phyloP scores from a whole-genome alignment of 306 rosid species.

The Prosopis cineraria region DNA sequence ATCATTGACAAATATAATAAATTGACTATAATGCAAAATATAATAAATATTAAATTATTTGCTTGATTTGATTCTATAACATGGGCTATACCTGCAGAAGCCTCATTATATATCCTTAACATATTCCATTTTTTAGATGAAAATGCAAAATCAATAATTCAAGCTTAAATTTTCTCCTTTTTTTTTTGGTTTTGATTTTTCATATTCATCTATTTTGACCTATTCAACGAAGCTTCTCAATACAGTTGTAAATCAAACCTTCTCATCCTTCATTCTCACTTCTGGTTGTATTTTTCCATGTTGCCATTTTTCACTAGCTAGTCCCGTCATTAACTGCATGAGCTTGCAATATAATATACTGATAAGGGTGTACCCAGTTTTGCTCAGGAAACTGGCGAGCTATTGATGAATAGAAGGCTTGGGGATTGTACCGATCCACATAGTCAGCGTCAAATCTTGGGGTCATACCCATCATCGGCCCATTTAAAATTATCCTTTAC shows the following conservation, averaged over 20 bases:
- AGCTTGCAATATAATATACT: not conserved
- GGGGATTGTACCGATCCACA: conserved; percentile 19
- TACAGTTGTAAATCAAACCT: not conserved
- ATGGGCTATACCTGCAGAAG: too few species aligned
- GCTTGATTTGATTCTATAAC: too few species aligned
- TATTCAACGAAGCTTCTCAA: not conserved
- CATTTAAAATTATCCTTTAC: conserved; percentile 50
- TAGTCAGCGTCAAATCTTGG: too few species aligned
- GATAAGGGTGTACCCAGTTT: not conserved
- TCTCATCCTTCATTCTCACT: not conserved
- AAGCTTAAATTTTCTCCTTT: not conserved
- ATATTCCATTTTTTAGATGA: not conserved
- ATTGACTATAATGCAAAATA: too few species aligned
- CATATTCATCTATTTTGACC: not conserved
- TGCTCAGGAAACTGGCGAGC: conserved; percentile 37
- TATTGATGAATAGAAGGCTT: conserved; percentile 48
- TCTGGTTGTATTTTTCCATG: not conserved
- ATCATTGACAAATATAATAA: too few species aligned
- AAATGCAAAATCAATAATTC: not conserved
- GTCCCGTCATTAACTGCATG: not conserved
- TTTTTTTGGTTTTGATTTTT: not conserved
- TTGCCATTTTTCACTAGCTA: too few species aligned
- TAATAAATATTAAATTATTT: too few species aligned
- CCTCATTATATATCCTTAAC: not conserved
- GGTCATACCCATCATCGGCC: conserved; percentile 24